These are phyloP conservation scores for Candida saitoana DNA, from an alignment of 805 yeast species.

Conservation along the genomic window DNA sequence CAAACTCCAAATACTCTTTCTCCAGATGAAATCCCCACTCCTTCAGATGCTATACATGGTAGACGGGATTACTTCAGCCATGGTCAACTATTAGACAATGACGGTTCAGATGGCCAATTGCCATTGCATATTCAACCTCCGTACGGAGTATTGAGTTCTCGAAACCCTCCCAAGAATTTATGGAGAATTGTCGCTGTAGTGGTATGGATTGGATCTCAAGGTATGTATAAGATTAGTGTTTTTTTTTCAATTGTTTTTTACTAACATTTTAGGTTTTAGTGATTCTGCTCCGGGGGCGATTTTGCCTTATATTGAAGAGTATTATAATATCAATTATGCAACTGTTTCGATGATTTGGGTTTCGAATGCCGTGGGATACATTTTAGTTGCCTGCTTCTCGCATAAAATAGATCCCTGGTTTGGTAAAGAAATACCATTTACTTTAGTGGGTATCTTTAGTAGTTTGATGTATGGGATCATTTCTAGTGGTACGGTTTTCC, in stretches of 20 bases:
- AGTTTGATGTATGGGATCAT: constrained; percentile 43
- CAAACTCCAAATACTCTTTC: constrained; percentile 1
- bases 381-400: constrained; percentile 46
- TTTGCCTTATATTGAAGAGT: constrained; percentile 49
- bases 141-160: constrained; percentile 28
- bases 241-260: not conserved
- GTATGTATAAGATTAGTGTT: not conserved
- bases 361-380: constrained; percentile 53
- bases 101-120: not conserved
- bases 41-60: constrained; percentile 3
- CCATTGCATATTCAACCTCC: constrained; percentile 3
- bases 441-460: constrained; percentile 33
- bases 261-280: constrained; percentile 33
- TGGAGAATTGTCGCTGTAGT: constrained; percentile 41
- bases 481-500: constrained; percentile 47
- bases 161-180: constrained; percentile 40
- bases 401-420: constrained; percentile 39
- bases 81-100: constrained; percentile 2
- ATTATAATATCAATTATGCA: constrained; percentile 46
- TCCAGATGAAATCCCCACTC: constrained; percentile 2
- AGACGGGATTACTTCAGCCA: constrained; percentile 3
- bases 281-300: constrained; percentile 63
- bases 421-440: constrained; percentile 38
- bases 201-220: constrained; percentile 32
- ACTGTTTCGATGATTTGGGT: constrained; percentile 58